Evolutionary conservation across 176 grass and related monocot species (phyloP).

Genomic region (Hyparrhenia diplandra): DNA sequence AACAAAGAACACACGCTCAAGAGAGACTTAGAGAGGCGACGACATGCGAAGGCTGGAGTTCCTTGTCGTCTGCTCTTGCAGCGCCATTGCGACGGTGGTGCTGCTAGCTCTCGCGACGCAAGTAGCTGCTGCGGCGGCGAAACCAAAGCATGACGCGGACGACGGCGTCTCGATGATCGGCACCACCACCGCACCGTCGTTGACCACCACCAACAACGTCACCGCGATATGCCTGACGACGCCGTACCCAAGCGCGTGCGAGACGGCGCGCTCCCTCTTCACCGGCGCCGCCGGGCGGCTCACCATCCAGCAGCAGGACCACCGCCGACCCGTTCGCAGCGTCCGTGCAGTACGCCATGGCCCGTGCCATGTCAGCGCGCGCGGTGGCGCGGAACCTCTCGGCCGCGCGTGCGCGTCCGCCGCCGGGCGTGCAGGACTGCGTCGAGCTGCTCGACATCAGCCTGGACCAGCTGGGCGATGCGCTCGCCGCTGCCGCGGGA

Average conservation of each 20-base stretch:
- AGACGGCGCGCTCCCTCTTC: conserved; percentile 42
- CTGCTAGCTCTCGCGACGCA: conserved; percentile 1
- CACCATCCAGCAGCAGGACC: background rate
- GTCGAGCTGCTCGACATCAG: conserved; percentile 81
- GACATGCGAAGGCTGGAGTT: background rate
- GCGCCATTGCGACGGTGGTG: conserved; percentile 18
- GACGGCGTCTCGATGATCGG: background rate
- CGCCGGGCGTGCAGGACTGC: conserved; percentile 53
- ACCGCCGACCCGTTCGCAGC: conserved; percentile 39
- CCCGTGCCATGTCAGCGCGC: conserved; percentile 40
- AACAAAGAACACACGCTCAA: background rate
- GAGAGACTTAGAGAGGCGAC: too few relatives aligned
- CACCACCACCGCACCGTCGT: background rate
- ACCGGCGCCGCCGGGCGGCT: background rate
- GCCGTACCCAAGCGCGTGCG: conserved; percentile 59
- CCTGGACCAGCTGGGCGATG: conserved; percentile 51
- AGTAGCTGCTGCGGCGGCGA: background rate
- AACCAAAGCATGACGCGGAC: background rate
- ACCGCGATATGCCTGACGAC: conserved; percentile 48
- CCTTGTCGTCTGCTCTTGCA: background rate
- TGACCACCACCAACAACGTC: background rate
- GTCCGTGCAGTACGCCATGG: conserved; percentile 68
- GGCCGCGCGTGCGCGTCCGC: background rate
- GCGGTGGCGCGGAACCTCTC: conserved; percentile 55
- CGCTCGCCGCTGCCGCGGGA: background rate